Conservation (phyloP, 306 rosid species). For the Parietaria judaica region DNA sequence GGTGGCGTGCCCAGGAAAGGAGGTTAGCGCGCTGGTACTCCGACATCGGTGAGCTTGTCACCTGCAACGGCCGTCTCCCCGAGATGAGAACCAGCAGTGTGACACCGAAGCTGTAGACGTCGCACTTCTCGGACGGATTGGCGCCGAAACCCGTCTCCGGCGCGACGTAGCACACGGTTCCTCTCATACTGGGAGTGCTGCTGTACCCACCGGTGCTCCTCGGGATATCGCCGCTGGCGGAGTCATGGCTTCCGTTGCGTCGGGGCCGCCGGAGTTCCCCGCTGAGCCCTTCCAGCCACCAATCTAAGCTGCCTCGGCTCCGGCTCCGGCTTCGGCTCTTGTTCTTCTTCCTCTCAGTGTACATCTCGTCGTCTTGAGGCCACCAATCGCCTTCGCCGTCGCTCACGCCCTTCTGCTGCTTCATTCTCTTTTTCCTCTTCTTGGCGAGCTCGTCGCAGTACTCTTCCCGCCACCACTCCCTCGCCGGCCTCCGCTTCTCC, state of each 20-base stretch:
- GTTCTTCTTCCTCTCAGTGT: constrained; percentile 36
- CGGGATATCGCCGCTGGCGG: constrained; percentile 67
- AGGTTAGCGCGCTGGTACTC: constrained; percentile 83
- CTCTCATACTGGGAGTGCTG: constrained; percentile 96
- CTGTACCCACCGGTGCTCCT: constrained; percentile 85
- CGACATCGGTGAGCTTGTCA: constrained; percentile 63
- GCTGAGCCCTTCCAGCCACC: constrained; percentile 85
- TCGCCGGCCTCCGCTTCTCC: constrained; percentile 59
- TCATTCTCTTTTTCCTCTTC: constrained; percentile 56
- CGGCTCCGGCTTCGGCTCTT: constrained; percentile 48
- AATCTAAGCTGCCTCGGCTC: constrained; percentile 53
- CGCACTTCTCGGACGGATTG: constrained; percentile 76
- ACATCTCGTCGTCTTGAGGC: constrained; percentile 49
- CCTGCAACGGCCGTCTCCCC: constrained; percentile 91
- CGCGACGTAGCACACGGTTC: constrained; percentile 89
- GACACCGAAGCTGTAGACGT: constrained; percentile 88
- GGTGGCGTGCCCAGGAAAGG: constrained; percentile 86
- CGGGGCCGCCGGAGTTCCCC: constrained; percentile 54
- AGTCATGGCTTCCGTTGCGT: constrained; percentile 48
- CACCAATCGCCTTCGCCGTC: constrained; percentile 45
- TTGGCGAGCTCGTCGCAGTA: constrained; percentile 54
- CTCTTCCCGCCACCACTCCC: constrained; percentile 99
- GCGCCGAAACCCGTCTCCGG: constrained; percentile 81
- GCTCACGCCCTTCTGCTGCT: constrained; percentile 35
- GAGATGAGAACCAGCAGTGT: constrained; percentile 68